Conservation (phyloP, 371 early-diverging fungal species). For the Syncephalastrum monosporum region DNA sequence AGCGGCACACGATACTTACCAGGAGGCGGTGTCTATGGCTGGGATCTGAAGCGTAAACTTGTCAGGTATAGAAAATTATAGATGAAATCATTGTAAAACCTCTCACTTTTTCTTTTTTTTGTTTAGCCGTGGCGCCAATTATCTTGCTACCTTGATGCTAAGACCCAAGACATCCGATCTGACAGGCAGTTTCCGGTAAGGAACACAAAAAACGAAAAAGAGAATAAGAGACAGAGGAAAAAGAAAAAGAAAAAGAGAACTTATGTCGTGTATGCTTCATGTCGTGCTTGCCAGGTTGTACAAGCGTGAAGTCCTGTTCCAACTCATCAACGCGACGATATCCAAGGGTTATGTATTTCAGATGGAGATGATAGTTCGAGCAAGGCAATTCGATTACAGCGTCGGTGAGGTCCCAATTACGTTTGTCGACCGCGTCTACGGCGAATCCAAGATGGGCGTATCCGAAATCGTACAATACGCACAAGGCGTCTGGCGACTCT, state of each 20-base stretch:
- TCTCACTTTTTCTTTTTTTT: background rate
- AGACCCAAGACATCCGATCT: slow-evolving; percentile 93
- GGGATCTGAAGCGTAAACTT: slow-evolving; percentile 97
- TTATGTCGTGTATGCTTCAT: background rate
- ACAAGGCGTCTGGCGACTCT: slow-evolving; percentile 86
- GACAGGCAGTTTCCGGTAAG: slow-evolving; percentile 93
- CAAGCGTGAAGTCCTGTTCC: slow-evolving; percentile 86
- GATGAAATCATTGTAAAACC: background rate
- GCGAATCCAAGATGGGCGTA: slow-evolving; percentile 94
- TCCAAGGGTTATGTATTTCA: slow-evolving; percentile 99
- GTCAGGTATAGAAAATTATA: slow-evolving; percentile 64
- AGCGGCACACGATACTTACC: slow-evolving; percentile 92
- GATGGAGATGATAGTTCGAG: slow-evolving; percentile 99
- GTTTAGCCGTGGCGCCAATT: slow-evolving; percentile 94
- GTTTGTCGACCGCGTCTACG: slow-evolving; percentile 97
- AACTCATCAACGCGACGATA: slow-evolving; percentile 82
- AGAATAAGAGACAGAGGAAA: background rate
- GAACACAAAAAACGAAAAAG: background rate
- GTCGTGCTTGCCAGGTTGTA: slow-evolving; percentile 68
- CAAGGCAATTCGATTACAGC: slow-evolving; percentile 83
- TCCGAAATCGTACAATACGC: slow-evolving; percentile 93
- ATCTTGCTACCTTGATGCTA: slow-evolving; percentile 89
- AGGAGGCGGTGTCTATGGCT: slow-evolving; percentile 97
- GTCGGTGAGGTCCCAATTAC: slow-evolving; percentile 97
- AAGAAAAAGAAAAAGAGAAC: background rate